These are phyloP conservation scores for Blepharisma undulans DNA, from an alignment of 169 alveolate genomes.

Conservation along the genomic window DNA sequence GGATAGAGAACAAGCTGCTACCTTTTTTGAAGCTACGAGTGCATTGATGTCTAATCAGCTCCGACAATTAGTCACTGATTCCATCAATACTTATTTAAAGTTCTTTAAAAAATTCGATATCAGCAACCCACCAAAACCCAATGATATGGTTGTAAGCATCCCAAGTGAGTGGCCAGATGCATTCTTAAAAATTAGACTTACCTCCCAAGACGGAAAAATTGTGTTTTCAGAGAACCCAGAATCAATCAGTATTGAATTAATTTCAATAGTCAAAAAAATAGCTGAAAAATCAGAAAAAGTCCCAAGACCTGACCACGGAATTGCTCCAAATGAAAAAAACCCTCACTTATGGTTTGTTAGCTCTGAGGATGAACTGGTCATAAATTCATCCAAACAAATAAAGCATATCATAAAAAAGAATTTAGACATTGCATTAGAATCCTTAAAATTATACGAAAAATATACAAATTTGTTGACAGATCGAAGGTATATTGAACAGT, in stretches of 20 bases:
- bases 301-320: conserved; percentile 78
- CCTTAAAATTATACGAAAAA: conserved; percentile 64
- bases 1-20: conserved; percentile 72
- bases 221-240: conserved; percentile 58
- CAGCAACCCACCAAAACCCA: conserved; percentile 57
- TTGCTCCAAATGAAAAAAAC: conserved; percentile 66
- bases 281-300: conserved; percentile 57
- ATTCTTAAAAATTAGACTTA: conserved; percentile 62
- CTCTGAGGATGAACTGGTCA: conserved; percentile 70
- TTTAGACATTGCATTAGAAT: conserved; percentile 57
- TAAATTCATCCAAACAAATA: conserved; percentile 54
- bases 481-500: conserved; percentile 57
- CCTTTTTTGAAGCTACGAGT: conserved; percentile 78
- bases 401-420: conserved; percentile 63
- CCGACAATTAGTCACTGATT: conserved; percentile 67
- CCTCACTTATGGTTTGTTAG: conserved; percentile 72
- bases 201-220: conserved; percentile 53
- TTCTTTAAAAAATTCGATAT: conserved; percentile 71
- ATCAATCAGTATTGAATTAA: conserved; percentile 49
- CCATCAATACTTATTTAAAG: conserved; percentile 59
- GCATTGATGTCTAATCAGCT: conserved; percentile 81
- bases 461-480: conserved; percentile 65
- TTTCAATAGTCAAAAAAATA: conserved; percentile 57
- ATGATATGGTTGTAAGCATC: conserved; percentile 61
- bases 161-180: conserved; percentile 67